Percentiles rank a stretch among this genome's conserved stretches.
Evolutionary conservation across 352 stramenopile species (phyloP).

Genomic region (Pythium biforme): DNA sequence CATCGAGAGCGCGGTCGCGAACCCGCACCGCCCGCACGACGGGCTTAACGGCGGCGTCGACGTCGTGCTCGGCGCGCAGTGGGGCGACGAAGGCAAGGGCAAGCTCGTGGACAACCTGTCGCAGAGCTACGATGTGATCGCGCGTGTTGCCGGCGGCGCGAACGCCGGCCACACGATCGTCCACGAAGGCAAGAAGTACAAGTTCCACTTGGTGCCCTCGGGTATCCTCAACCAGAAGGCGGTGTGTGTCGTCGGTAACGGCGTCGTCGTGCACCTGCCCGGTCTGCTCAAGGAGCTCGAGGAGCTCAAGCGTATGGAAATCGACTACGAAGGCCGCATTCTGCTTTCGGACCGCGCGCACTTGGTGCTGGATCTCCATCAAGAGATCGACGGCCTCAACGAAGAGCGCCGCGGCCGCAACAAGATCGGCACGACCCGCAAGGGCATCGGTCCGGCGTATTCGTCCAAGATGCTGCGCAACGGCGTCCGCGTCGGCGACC

Average conservation of each 20-base stretch:
- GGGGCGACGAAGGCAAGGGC: constrained; percentile 99
- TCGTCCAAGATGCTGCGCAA: constrained; percentile 98
- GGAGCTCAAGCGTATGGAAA: constrained; percentile 84
- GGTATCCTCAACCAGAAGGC: constrained; percentile 96
- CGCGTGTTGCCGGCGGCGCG: constrained; percentile 95
- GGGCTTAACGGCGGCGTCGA: constrained; percentile 71
- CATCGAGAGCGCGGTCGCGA: constrained; percentile 84
- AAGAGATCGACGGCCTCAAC: constrained; percentile 88
- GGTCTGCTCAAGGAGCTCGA: constrained; percentile 96
- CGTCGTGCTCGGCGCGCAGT: constrained; percentile 97
- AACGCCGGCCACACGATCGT: constrained; percentile 99
- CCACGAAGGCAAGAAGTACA: constrained; percentile 98
- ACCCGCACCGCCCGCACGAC: constrained; percentile 71
- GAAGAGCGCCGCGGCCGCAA: constrained; percentile 89
- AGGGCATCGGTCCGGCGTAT: constrained; percentile 98
- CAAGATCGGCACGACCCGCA: constrained; percentile 99
- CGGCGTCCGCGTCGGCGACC: constrained; percentile 95
- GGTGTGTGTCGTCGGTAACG: constrained; percentile 98
- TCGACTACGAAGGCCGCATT: constrained; percentile 93
- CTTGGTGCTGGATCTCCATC: constrained; percentile 99
- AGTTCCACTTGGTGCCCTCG: constrained; percentile 98
- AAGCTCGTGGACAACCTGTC: constrained; percentile 97
- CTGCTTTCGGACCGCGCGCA: constrained; percentile 98
- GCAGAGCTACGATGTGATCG: constrained; percentile 96
- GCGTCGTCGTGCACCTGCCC: constrained; percentile 97